Percentiles rank a stretch among this genome's conserved stretches.
These are phyloP conservation scores for Termitomyces bulborhizus DNA, from an alignment of 768 basidiomycete genomes.

Conservation along the genomic window DNA sequence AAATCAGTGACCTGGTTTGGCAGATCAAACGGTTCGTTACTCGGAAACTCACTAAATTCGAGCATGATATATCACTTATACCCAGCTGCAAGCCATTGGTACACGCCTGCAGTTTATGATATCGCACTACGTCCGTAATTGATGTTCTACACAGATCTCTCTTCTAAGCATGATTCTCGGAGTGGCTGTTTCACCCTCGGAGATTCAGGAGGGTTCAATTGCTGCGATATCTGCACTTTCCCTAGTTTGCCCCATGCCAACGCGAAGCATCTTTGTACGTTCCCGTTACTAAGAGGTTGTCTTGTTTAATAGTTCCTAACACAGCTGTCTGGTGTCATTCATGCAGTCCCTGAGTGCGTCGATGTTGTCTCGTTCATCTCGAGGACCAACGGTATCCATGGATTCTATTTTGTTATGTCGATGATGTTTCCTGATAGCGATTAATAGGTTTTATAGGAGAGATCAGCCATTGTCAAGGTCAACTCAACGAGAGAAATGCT, in stretches of 20 bases:
- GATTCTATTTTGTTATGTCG: background rate
- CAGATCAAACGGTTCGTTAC: conserved; percentile 8
- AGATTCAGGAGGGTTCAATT: background rate
- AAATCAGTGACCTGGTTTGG: conserved; percentile 6
- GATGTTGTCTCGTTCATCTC: conserved; percentile 1
- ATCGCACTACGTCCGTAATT: background rate
- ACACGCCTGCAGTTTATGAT: background rate
- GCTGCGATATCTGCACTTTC: background rate
- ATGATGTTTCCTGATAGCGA: background rate
- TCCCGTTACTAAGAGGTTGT: background rate
- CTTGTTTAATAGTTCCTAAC: background rate
- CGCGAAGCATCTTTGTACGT: background rate
- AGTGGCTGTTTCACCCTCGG: background rate
- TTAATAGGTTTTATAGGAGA: background rate
- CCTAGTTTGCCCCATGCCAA: background rate
- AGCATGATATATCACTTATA: background rate
- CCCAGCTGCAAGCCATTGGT: conserved; percentile 5
- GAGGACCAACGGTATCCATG: background rate
- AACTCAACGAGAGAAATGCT: background rate
- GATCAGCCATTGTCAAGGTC: background rate
- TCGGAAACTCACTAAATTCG: too few species aligned
- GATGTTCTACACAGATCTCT: background rate
- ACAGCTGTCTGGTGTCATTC: conserved; percentile 2
- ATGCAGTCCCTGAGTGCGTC: background rate
- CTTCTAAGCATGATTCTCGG: background rate